phyloP scores from a whole-genome alignment of 768 basidiomycete genomes.

The Rubroboletus pulcherrimus region DNA sequence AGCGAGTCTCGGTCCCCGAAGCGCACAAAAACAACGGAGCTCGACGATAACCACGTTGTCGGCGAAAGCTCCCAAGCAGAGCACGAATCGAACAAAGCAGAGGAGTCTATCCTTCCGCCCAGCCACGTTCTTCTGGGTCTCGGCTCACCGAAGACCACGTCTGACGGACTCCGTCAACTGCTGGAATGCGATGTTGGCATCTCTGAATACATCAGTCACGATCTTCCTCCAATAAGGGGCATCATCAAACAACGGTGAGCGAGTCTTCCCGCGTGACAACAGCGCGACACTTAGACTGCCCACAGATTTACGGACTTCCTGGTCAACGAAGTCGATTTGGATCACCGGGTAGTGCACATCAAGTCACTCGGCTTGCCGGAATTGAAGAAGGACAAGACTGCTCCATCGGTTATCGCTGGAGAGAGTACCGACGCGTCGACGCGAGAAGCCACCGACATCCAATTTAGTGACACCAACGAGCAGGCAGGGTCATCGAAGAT shows the following conservation, averaged over 20 bases:
- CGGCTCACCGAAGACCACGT: slow-evolving; percentile 44
- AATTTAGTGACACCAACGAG: not conserved
- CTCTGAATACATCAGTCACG: slow-evolving; percentile 74
- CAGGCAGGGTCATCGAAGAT: slow-evolving; percentile 5
- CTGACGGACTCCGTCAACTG: slow-evolving; percentile 54
- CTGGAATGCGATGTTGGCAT: slow-evolving; percentile 86
- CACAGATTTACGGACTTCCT: slow-evolving; percentile 94
- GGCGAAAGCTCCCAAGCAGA: slow-evolving; percentile 4
- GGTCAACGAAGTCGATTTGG: slow-evolving; percentile 85
- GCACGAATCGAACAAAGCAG: slow-evolving; percentile 1
- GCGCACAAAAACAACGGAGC: slow-evolving; percentile 33
- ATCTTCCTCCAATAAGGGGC: slow-evolving; percentile 72
- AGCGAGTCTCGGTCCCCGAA: slow-evolving; percentile 37
- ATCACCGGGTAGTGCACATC: slow-evolving; percentile 75
- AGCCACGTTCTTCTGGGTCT: slow-evolving; percentile 69
- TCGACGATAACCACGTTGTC: slow-evolving; percentile 5
- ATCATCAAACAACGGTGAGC: slow-evolving; percentile 95
- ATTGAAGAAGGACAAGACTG: slow-evolving; percentile 38
- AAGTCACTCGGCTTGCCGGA: slow-evolving; percentile 74
- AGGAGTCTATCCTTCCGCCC: slow-evolving; percentile 53
- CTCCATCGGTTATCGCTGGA: slow-evolving; percentile 26
- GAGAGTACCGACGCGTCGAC: slow-evolving; percentile 12
- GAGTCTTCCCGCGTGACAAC: not conserved
- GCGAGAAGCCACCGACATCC: slow-evolving; percentile 11
- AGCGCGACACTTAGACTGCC: not conserved